Evolutionary conservation across 108 stramenopile genomes (phyloP).

Genomic region (Fragilariopsis cylindrus): DNA sequence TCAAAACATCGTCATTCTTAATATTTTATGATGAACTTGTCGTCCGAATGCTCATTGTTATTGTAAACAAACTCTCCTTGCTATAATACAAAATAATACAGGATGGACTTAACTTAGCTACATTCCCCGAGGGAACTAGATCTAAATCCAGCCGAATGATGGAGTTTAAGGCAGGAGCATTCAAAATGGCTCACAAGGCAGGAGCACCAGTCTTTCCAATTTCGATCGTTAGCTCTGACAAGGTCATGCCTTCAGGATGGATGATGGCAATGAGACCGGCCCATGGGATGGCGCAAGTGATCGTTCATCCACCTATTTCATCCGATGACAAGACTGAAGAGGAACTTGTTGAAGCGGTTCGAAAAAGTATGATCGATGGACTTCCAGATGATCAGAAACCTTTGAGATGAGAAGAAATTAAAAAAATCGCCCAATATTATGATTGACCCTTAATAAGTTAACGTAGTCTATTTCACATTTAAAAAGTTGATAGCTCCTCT

Average conservation of each 20-base stretch:
- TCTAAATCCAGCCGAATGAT: constrained; percentile 67
- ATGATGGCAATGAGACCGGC: constrained; percentile 76
- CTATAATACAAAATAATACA: constrained; percentile 15
- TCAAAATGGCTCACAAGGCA: constrained; percentile 89
- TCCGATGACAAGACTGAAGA: constrained; percentile 79
- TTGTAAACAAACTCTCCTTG: neutral
- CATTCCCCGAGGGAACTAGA: constrained; percentile 89
- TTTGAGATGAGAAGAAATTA: constrained; percentile 3
- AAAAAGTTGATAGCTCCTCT: too few relatives aligned
- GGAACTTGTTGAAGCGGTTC: constrained; percentile 70
- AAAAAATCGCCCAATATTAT: neutral
- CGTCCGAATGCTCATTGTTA: too few relatives aligned
- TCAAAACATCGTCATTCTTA: too few relatives aligned
- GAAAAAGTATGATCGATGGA: constrained; percentile 69
- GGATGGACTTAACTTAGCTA: constrained; percentile 81
- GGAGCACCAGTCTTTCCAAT: constrained; percentile 82
- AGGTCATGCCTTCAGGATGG: constrained; percentile 75
- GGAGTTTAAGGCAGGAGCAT: constrained; percentile 88
- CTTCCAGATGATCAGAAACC: constrained; percentile 70
- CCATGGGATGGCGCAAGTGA: constrained; percentile 48
- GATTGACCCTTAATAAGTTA: too few relatives aligned
- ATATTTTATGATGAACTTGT: too few relatives aligned
- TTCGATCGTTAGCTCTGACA: constrained; percentile 65
- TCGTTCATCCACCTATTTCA: constrained; percentile 80
- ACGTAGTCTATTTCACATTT: too few relatives aligned